phyloP scores from a whole-genome alignment of 73 alveolate species.

The Tetrahymena thermophila region DNA sequence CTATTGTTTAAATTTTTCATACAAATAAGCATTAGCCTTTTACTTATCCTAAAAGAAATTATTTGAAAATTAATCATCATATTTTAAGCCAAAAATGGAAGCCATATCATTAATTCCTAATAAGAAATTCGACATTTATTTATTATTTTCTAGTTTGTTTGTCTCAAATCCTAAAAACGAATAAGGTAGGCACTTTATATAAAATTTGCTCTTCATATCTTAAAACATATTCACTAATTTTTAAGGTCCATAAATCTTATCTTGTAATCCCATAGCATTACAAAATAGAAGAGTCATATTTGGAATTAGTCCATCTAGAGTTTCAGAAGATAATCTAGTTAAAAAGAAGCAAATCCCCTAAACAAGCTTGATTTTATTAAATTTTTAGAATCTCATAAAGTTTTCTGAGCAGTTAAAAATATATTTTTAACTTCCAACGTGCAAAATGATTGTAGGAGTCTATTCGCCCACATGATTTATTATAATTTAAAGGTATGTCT shows the following conservation, averaged over 20 bases:
- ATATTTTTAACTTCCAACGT: not conserved
- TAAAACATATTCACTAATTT: not conserved
- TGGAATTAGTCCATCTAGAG: not conserved
- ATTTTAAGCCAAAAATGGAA: not conserved
- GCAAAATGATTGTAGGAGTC: not conserved
- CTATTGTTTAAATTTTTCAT: not conserved
- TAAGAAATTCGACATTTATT: not conserved
- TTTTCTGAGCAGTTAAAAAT: not conserved
- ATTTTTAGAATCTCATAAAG: not conserved
- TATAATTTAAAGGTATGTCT: not conserved
- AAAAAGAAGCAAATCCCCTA: not conserved
- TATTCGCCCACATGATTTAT: not conserved
- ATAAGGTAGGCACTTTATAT: not conserved
- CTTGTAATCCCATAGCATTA: not conserved
- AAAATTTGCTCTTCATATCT: not conserved
- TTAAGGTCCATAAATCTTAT: not conserved
- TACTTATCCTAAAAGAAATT: not conserved
- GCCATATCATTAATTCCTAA: not conserved
- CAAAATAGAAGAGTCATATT: not conserved
- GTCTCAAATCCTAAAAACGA: not conserved
- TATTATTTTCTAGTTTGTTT: not conserved
- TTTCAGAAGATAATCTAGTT: not conserved
- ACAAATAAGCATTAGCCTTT: not conserved
- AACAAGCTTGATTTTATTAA: not conserved
- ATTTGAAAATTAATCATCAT: not conserved